Conservation (phyloP, 2,329 filamentous ascomycete genomes). For the Coleophoma crateriformis region DNA sequence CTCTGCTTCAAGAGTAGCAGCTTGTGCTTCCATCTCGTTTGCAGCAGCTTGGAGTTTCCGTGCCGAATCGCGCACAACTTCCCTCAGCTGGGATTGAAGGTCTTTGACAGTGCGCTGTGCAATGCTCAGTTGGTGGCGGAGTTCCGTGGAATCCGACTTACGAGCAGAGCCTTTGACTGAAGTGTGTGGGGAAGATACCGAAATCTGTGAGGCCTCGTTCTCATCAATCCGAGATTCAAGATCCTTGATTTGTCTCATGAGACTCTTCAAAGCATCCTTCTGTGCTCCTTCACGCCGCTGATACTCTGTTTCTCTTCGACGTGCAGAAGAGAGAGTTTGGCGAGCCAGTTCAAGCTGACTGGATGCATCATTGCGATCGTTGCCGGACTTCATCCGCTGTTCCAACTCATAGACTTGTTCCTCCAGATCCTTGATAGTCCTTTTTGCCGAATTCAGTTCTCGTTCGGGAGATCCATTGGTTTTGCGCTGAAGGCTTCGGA, state of each 20-base stretch:
- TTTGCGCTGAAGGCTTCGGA: conserved; percentile 41
- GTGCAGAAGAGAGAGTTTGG: conserved; percentile 55
- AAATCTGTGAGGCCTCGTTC: conserved; percentile 47
- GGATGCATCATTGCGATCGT: conserved; percentile 35
- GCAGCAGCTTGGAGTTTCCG: conserved; percentile 36
- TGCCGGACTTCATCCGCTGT: conserved; percentile 26
- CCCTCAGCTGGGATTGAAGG: conserved; percentile 41
- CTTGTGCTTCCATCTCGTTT: conserved; percentile 44
- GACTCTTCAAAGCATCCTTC: conserved; percentile 54
- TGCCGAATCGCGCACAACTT: conserved; percentile 35
- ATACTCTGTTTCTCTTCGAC: conserved; percentile 59
- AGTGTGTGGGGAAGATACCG: conserved; percentile 37
- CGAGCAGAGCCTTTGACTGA: conserved; percentile 45
- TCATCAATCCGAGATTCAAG: conserved; percentile 66
- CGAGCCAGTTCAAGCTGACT: conserved; percentile 55
- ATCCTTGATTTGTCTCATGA: conserved; percentile 60
- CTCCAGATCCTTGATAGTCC: conserved; percentile 62
- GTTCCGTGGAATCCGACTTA: conserved; percentile 50
- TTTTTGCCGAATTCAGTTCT: conserved; percentile 39
- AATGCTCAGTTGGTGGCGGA: conserved; percentile 55
- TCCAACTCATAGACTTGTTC: conserved; percentile 43
- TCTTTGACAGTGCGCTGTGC: conserved; percentile 56
- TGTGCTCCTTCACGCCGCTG: conserved; percentile 60
- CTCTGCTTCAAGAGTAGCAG: conserved; percentile 28
- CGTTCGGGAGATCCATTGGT: background rate